These are phyloP conservation scores for Barnettozyma siamensis DNA, from an alignment of 805 yeast genomes.

Conservation along the genomic window DNA sequence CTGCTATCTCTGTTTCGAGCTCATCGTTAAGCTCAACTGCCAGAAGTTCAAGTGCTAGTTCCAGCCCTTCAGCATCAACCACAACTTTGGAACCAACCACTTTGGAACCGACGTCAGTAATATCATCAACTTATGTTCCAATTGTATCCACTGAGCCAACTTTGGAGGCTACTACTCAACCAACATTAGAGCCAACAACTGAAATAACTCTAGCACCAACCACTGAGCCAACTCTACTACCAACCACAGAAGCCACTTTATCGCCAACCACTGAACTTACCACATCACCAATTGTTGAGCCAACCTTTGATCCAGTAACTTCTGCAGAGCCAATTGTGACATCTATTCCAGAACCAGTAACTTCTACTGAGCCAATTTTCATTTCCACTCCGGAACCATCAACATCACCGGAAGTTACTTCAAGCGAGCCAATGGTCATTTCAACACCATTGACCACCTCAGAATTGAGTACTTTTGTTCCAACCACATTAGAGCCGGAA, in stretches of 20 bases:
- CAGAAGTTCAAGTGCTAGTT: background rate
- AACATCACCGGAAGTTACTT: no score
- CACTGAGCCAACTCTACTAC: background rate
- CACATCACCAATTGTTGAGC: background rate
- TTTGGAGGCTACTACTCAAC: background rate
- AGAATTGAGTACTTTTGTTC: no score
- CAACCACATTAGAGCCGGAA: no score
- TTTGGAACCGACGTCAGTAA: background rate
- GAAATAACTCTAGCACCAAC: constrained; percentile 3
- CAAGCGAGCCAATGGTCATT: background rate
- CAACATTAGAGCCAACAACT: background rate
- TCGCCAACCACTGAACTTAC: background rate
- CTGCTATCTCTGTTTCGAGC: background rate
- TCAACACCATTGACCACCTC: no score
- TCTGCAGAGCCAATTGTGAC: no score
- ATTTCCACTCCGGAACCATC: background rate
- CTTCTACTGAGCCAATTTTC: background rate
- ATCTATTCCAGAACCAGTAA: background rate
- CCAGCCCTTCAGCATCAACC: background rate
- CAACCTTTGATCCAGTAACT: no score
- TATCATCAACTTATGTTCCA: background rate
- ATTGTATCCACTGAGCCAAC: background rate
- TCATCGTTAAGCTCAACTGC: background rate
- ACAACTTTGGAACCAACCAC: background rate
- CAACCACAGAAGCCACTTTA: background rate